phyloP scores from a whole-genome alignment of 2,329 filamentous ascomycete species.

The Pleoardoris graminearum region DNA sequence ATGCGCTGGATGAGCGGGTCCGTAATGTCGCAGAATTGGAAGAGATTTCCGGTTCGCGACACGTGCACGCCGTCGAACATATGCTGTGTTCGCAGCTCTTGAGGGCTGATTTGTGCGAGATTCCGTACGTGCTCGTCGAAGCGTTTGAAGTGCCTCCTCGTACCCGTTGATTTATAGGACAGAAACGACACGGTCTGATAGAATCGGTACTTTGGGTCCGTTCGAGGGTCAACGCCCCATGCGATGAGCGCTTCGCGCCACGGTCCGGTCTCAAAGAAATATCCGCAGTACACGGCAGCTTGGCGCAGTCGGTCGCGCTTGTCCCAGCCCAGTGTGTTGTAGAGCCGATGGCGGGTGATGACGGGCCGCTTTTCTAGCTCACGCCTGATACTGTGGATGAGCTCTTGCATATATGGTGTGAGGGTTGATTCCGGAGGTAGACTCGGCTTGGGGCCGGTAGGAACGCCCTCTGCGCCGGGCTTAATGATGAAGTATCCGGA shows the following conservation, averaged over 20 bases:
- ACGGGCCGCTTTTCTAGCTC: slow-evolving; percentile 76
- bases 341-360: slow-evolving; percentile 81
- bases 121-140: slow-evolving; percentile 32
- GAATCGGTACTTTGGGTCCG: slow-evolving; percentile 71
- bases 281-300: slow-evolving; percentile 81
- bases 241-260: slow-evolving; percentile 87
- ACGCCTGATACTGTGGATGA: slow-evolving; percentile 65
- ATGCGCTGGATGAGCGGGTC: slow-evolving; percentile 73
- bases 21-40: slow-evolving; percentile 90
- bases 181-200: slow-evolving; percentile 74
- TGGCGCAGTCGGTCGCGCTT: slow-evolving; percentile 65
- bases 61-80: slow-evolving; percentile 80
- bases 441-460: slow-evolving; percentile 62
- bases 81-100: slow-evolving; percentile 54
- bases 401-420: slow-evolving; percentile 62
- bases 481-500: slow-evolving; percentile 56
- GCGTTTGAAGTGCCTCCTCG: slow-evolving; percentile 28
- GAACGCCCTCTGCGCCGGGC: slow-evolving; percentile 65
- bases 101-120: slow-evolving; percentile 25
- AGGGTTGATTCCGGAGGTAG: slow-evolving; percentile 55
- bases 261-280: slow-evolving; percentile 89
- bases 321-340: slow-evolving; percentile 67
- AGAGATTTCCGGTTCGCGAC: slow-evolving; percentile 81
- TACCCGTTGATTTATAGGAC: slow-evolving; percentile 38
- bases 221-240: slow-evolving; percentile 84